Base-by-base conservation (phyloP, 2,329 filamentous ascomycete species). In the Cercospora sesami region DNA sequence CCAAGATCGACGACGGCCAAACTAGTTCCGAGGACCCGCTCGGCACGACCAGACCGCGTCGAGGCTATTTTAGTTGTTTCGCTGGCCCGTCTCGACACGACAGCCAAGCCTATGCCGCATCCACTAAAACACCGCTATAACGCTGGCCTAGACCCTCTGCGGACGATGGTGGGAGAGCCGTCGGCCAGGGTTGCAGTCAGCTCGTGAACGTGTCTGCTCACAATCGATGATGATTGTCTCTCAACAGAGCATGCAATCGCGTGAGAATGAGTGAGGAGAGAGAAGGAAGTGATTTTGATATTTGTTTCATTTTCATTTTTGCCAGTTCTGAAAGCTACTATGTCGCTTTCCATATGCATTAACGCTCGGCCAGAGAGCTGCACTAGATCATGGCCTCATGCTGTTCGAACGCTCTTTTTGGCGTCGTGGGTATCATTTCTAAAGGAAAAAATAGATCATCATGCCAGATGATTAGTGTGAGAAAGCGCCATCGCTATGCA, bases 401-500 rank as follows among this genome's bases (percentile, higher is more conserved):
- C 60, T 69, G 42, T 60, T 68, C 67, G 53, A 68, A 63, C 53
- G 57, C 63, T 63, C 61, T 63, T 63, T 60, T 48, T 59, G 65
- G 60, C 65, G 69, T 67, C 60, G 57, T 63, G 71, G 71, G 71
- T 72, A 70, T 71, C 71, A 73, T 73, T 68, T 71, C 59, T 69
- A 61, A 67, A 72, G 63, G 14, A 60, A 68, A 70, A 67, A 39
- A 21, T 33, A 31, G 21, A 51, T 57, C 48, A 63, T 67, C 67
- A 65, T 69, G 61, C 67, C 69, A 60, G 62, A 60, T 69, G 66
- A 58, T 65, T 59, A 16, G 57, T 42, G 28, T 58, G 57, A 62
- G 60, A 64, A 61, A 69, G 72, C 75, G 71, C 76, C 75, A 69
- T 74, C 75, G 75, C 76, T 77, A 77, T 76, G 75, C 75, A 68